Conservation (phyloP, 805 yeast species). For the Candida stauntonica region DNA sequence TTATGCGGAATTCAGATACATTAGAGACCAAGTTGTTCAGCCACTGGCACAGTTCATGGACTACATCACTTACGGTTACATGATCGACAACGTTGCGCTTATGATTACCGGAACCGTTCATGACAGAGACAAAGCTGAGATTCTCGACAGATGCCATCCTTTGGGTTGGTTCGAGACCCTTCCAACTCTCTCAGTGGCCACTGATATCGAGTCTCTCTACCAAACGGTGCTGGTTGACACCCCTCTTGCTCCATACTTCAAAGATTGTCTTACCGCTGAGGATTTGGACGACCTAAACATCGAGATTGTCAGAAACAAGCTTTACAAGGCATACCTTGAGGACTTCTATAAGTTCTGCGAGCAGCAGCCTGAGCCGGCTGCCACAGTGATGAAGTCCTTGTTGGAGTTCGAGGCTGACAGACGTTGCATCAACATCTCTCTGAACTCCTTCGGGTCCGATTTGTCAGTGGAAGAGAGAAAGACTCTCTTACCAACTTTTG, state of each 20-base stretch:
- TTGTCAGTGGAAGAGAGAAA: constrained; percentile 68
- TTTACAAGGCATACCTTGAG: constrained; percentile 90
- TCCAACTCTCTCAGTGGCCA: constrained; percentile 91
- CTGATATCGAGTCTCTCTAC: constrained; percentile 90
- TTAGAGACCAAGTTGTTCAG: constrained; percentile 79
- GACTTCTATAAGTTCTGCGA: constrained; percentile 70
- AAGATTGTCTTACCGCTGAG: constrained; percentile 78
- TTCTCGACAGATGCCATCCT: constrained; percentile 89
- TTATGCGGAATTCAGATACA: constrained; percentile 78
- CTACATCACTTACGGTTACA: constrained; percentile 90
- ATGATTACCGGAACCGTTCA: constrained; percentile 97
- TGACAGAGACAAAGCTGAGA: constrained; percentile 85
- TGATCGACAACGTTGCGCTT: constrained; percentile 95
- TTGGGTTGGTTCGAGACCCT: constrained; percentile 98
- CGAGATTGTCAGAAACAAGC: constrained; percentile 86
- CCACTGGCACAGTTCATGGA: constrained; percentile 82
- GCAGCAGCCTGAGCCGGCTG: constrained; percentile 67
- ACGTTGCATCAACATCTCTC: constrained; percentile 84
- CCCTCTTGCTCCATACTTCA: constrained; percentile 95
- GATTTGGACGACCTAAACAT: constrained; percentile 94
- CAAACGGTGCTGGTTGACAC: constrained; percentile 92
- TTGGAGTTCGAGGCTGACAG: constrained; percentile 93
- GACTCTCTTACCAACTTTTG: constrained; percentile 74
- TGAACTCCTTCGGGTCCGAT: constrained; percentile 85
- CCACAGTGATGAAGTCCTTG: constrained; percentile 72